Conservation (phyloP, 1,284 basidiomycete genomes). For the Sporisorium graminicola region DNA sequence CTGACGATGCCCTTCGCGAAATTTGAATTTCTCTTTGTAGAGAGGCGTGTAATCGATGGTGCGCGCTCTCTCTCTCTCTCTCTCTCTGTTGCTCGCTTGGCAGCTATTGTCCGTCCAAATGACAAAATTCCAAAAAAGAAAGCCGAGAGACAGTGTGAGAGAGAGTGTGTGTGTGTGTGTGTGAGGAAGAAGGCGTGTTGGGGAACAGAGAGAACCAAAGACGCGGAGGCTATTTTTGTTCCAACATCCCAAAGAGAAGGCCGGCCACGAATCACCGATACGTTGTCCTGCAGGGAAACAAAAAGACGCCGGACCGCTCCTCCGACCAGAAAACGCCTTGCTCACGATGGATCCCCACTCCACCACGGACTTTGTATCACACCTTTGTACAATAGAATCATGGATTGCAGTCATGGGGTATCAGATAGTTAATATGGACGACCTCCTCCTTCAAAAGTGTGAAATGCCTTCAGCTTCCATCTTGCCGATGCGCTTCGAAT, state of each 20-base stretch:
- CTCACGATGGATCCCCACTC: not conserved
- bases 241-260: not conserved
- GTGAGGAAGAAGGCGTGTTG: too few species aligned
- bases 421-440: not conserved
- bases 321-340: conserved; percentile 7
- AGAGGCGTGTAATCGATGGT: conserved; percentile 4
- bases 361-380: not conserved
- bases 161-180: too few species aligned
- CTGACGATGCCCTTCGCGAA: not conserved
- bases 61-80: not conserved
- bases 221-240: not conserved
- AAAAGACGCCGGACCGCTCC: conserved; percentile 27
- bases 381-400: too few species aligned
- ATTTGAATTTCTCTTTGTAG: not conserved
- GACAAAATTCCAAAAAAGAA: conserved; percentile 5
- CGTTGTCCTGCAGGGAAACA: not conserved
- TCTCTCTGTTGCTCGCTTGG: not conserved
- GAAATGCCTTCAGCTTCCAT: conserved; percentile 65
- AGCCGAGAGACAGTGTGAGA: too few species aligned
- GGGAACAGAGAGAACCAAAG: not conserved
- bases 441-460: conserved; percentile 42
- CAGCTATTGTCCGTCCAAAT: too few species aligned
- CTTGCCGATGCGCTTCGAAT: conserved; percentile 55
- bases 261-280: conserved; percentile 16
- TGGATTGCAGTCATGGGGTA: not conserved